These are phyloP conservation scores for Houttuynia cordata DNA, from an alignment of 164 flowering plant species.

Conservation along the genomic window DNA sequence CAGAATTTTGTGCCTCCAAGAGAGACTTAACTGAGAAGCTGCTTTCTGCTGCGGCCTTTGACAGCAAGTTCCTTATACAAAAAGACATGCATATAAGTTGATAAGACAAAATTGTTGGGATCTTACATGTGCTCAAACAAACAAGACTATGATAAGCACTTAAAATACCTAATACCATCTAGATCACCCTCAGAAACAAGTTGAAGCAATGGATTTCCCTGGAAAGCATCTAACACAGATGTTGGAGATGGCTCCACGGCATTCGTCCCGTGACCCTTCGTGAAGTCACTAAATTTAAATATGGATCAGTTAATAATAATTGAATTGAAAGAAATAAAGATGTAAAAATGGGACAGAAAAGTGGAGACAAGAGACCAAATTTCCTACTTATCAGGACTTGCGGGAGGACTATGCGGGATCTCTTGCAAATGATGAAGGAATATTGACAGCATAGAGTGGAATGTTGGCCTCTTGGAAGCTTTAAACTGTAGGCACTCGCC, in stretches of 20 bases:
- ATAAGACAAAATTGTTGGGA: neutral
- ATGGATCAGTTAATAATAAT: neutral
- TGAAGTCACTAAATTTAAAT: conserved; percentile 39
- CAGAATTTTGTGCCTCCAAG: conserved; percentile 81
- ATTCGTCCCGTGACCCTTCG: conserved; percentile 29
- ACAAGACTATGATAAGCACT: neutral
- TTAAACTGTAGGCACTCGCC: conserved; percentile 95
- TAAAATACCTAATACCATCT: conserved; percentile 65
- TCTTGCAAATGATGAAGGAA: conserved; percentile 94
- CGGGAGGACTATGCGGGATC: conserved; percentile 89
- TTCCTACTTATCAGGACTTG: conserved; percentile 89
- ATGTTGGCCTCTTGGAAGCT: conserved; percentile 81
- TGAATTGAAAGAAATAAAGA: neutral
- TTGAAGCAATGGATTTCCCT: conserved; percentile 53
- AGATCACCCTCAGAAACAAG: conserved; percentile 78
- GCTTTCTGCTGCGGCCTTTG: conserved; percentile 55
- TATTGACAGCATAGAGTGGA: conserved; percentile 70
- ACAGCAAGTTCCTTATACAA: conserved; percentile 57
- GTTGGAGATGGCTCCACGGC: conserved; percentile 33
- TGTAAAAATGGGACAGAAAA: neutral
- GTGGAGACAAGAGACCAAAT: conserved; percentile 1
- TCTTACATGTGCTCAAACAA: neutral
- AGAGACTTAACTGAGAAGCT: conserved; percentile 35
- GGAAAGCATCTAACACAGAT: conserved; percentile 36
- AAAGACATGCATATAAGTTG: neutral